These are phyloP conservation scores for Cyclostephanos invisitatus DNA, from an alignment of 108 stramenopile species.

Conservation along the genomic window DNA sequence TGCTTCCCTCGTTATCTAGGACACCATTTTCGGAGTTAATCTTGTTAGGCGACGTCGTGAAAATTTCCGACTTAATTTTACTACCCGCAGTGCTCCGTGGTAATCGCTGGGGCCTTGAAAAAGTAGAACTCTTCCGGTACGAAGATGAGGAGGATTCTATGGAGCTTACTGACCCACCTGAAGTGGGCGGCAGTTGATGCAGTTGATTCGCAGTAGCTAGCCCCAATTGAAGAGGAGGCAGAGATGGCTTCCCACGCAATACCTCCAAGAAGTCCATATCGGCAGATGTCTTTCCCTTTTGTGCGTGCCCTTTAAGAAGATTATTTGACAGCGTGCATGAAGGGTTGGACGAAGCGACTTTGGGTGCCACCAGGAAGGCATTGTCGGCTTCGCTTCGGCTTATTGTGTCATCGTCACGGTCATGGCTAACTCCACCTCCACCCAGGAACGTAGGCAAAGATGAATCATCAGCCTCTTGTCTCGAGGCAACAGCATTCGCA, in stretches of 20 bases:
- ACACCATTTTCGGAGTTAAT: background rate
- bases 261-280: conserved; percentile 15
- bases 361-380: conserved; percentile 12
- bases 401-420: background rate
- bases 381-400: conserved; percentile 4
- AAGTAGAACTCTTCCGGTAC: background rate
- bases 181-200: conserved; percentile 7
- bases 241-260: conserved; percentile 7
- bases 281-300: background rate
- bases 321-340: background rate
- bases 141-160: conserved; percentile 2
- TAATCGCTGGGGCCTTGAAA: background rate
- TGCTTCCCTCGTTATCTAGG: background rate
- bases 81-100: background rate
- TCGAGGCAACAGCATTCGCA: background rate
- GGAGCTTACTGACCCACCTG: conserved; percentile 1
- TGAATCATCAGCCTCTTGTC: background rate
- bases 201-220: background rate
- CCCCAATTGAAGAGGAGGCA: background rate
- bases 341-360: conserved; percentile 9
- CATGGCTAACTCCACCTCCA: background rate
- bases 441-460: background rate
- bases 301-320: background rate
- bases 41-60: background rate
- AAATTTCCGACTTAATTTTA: background rate